A percentile compares a stretch with the other conserved stretches of the same genome.
Conservation (phyloP, 306 rosid species). For the Sicyos edulis region DNA sequence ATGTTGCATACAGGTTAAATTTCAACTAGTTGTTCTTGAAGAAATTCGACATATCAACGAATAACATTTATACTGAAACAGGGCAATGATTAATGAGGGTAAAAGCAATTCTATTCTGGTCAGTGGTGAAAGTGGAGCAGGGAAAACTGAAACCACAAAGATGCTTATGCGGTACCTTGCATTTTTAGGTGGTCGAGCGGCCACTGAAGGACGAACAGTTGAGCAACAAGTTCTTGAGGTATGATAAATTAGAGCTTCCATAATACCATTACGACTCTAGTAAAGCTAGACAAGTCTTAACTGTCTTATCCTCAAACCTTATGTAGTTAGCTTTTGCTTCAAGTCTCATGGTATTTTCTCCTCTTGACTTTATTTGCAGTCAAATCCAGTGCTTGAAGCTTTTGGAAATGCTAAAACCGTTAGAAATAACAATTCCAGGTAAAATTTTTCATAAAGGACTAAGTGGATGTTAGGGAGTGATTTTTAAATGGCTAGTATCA, state of each 20-base stretch:
- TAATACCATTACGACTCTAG: neutral
- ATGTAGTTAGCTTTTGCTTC: neutral
- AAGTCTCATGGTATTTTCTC: conserved; percentile 18
- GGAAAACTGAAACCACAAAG: conserved; percentile 98
- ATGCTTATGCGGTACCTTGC: conserved; percentile 99
- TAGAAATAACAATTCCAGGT: conserved; percentile 97
- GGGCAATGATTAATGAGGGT: conserved; percentile 88
- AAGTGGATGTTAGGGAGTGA: no score
- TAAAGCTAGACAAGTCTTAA: neutral
- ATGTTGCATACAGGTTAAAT: conserved; percentile 85
- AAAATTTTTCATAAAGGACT: conserved; percentile 9
- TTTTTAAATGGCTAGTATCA: no score
- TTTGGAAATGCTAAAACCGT: conserved; percentile 99
- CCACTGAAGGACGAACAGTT: conserved; percentile 93
- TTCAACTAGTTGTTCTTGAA: conserved; percentile 15
- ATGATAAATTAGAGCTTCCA: conserved; percentile 24
- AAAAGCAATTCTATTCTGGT: conserved; percentile 96
- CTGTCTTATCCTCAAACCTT: neutral
- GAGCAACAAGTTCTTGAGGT: conserved; percentile 99
- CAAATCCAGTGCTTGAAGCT: conserved; percentile 99
- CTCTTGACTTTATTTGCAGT: conserved; percentile 46
- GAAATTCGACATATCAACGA: neutral
- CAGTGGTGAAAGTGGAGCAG: conserved; percentile 99
- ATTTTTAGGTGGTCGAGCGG: conserved; percentile 87
- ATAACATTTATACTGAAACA: conserved; percentile 32